Percentiles rank a stretch among this genome's conserved stretches.
These are phyloP conservation scores for Cnidoscolus chayamansa DNA, from an alignment of 441 rosid genomes.

Conservation along the genomic window DNA sequence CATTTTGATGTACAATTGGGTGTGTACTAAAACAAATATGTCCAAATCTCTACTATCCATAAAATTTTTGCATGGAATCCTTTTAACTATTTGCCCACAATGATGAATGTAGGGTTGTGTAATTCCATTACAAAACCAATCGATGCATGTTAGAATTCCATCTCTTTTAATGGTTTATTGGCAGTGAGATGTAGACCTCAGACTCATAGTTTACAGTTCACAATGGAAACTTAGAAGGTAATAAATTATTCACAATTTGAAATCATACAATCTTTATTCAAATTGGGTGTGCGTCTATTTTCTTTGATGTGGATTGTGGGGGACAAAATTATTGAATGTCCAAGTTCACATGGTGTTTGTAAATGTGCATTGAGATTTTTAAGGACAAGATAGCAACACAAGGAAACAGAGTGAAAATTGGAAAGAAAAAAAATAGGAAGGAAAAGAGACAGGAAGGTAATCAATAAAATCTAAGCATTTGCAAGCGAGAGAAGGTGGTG, in stretches of 20 bases:
- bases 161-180: constrained; percentile 20
- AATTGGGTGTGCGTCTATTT: constrained; percentile 20
- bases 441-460: constrained; percentile 16
- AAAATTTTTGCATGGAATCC: constrained; percentile 27
- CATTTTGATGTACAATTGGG: constrained; percentile 2
- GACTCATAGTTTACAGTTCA: neutral
- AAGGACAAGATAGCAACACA: constrained; percentile 21
- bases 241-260: constrained; percentile 13
- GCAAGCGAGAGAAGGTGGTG: constrained; percentile 22
- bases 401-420: neutral
- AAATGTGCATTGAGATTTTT: constrained; percentile 20
- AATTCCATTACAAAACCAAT: constrained; percentile 4
- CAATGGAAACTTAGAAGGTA: constrained; percentile 16
- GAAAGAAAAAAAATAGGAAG: neutral
- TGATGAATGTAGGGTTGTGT: neutral
- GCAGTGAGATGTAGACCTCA: constrained; percentile 8
- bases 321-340: constrained; percentile 34
- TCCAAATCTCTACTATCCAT: constrained; percentile 10
- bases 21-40: neutral
- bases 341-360: constrained; percentile 33
- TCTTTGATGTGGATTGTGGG: constrained; percentile 27
- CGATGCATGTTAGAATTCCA: constrained; percentile 22
- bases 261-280: constrained; percentile 13
- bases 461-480: constrained; percentile 17
- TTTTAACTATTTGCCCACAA: neutral